Percentiles rank a stretch among this genome's conserved stretches.
phyloP scores from a whole-genome alignment of 2,329 filamentous ascomycete species.

The Claviceps cyperi region DNA sequence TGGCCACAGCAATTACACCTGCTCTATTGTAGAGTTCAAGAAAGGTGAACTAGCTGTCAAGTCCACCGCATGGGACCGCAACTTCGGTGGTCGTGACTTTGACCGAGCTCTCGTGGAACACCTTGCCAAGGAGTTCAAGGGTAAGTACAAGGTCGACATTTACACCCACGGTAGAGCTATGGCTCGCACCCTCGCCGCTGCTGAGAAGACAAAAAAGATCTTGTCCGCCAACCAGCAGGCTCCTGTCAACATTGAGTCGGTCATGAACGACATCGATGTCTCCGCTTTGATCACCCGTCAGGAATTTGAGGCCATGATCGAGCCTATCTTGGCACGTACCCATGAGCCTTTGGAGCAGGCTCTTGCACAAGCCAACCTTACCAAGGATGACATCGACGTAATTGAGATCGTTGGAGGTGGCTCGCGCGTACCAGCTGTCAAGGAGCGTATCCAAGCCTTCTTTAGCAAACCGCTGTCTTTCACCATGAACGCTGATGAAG shows the following conservation, averaged over 20 bases:
- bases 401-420: slow-evolving; percentile 91
- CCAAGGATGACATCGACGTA: slow-evolving; percentile 78
- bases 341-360: slow-evolving; percentile 73
- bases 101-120: slow-evolving; percentile 91
- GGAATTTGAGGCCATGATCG: slow-evolving; percentile 81
- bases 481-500: slow-evolving; percentile 97
- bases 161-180: slow-evolving; percentile 77
- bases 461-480: slow-evolving; percentile 88
- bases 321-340: slow-evolving; percentile 64
- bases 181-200: slow-evolving; percentile 72
- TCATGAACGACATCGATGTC: slow-evolving; percentile 97
- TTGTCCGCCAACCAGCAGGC: slow-evolving; percentile 88
- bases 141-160: slow-evolving; percentile 96
- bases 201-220: slow-evolving; percentile 98
- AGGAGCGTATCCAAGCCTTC: slow-evolving; percentile 77
- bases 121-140: slow-evolving; percentile 89
- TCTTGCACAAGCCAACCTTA: slow-evolving; percentile 84
- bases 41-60: slow-evolving; percentile 95
- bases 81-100: slow-evolving; percentile 95
- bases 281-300: slow-evolving; percentile 79
- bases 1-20: slow-evolving; percentile 91
- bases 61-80: slow-evolving; percentile 80
- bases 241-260: slow-evolving; percentile 88
- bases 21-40: slow-evolving; percentile 86
- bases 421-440: slow-evolving; percentile 84